Percentiles rank a stretch among this genome's conserved stretches.
Evolutionary conservation across 2,329 filamentous ascomycete species (phyloP).

Genomic region (Didymella pomorum): DNA sequence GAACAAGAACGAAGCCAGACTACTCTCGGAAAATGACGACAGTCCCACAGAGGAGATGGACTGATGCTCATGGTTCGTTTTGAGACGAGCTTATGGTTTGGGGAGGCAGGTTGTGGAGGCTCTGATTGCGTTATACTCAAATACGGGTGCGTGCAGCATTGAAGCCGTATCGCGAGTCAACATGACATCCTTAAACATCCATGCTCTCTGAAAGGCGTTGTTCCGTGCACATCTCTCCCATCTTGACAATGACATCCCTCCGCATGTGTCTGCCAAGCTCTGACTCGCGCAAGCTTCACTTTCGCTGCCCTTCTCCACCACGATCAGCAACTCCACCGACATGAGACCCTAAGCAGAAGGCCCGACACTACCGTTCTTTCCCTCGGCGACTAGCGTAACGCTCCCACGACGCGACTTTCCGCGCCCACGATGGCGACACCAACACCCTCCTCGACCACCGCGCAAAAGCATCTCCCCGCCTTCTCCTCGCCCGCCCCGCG

Average conservation of each 20-base stretch:
- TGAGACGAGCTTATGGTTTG: not conserved
- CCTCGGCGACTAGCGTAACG: conserved; percentile 5
- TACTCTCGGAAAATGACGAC: conserved; percentile 34
- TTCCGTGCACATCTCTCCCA: not conserved
- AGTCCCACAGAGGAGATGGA: conserved; percentile 38
- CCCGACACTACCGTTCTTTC: conserved; percentile 1
- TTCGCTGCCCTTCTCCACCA: conserved; percentile 6
- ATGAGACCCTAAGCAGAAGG: conserved; percentile 20
- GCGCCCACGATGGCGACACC: conserved; percentile 45
- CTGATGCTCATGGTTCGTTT: conserved; percentile 20
- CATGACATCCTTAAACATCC: not conserved
- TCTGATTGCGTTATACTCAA: conserved; percentile 7
- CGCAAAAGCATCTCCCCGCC: conserved; percentile 47
- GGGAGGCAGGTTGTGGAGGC: not conserved
- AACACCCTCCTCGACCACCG: conserved; percentile 49
- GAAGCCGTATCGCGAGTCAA: not conserved
- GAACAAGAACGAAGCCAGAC: conserved; percentile 29
- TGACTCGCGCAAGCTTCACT: conserved; percentile 29
- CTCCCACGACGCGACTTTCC: no score
- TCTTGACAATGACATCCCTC: conserved; percentile 1
- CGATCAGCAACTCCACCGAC: conserved; percentile 11
- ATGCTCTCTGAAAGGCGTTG: not conserved
- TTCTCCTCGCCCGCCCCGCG: conserved; percentile 54
- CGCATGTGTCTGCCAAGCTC: conserved; percentile 30
- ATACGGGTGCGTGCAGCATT: not conserved